These are phyloP conservation scores for Colletotrichum tabaci DNA, from an alignment of 2,329 filamentous ascomycete species.

Conservation along the genomic window DNA sequence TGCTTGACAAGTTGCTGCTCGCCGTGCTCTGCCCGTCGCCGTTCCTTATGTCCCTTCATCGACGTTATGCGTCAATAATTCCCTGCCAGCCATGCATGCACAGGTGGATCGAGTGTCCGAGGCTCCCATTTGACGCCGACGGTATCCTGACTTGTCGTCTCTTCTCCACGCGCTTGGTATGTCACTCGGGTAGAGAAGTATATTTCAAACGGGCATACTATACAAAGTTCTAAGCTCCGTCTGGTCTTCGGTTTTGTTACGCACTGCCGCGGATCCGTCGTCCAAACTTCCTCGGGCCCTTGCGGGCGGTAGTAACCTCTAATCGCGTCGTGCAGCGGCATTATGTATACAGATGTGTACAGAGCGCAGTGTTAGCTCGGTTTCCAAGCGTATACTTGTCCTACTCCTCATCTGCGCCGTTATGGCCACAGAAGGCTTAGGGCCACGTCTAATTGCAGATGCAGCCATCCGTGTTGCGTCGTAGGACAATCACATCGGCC, in stretches of 20 bases:
- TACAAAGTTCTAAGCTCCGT: background rate
- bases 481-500: constrained; percentile 9
- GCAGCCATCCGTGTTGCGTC: background rate
- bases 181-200: background rate
- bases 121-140: background rate
- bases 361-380: background rate
- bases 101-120: background rate
- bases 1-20: background rate
- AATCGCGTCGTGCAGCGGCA: background rate
- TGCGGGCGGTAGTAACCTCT: constrained; percentile 15
- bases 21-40: background rate
- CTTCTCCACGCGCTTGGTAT: background rate
- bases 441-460: background rate
- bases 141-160: background rate
- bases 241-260: background rate
- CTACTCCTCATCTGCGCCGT: background rate
- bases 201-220: too few relatives aligned
- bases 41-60: background rate
- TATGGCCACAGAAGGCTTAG: background rate
- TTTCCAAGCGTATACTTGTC: background rate
- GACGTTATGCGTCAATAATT: background rate
- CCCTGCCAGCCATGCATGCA: too few relatives aligned
- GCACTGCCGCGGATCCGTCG: background rate
- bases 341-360: background rate
- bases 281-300: constrained; percentile 14